Conservation (phyloP, 2,329 filamentous ascomycete genomes). For the Colletotrichum sp. region DNA sequence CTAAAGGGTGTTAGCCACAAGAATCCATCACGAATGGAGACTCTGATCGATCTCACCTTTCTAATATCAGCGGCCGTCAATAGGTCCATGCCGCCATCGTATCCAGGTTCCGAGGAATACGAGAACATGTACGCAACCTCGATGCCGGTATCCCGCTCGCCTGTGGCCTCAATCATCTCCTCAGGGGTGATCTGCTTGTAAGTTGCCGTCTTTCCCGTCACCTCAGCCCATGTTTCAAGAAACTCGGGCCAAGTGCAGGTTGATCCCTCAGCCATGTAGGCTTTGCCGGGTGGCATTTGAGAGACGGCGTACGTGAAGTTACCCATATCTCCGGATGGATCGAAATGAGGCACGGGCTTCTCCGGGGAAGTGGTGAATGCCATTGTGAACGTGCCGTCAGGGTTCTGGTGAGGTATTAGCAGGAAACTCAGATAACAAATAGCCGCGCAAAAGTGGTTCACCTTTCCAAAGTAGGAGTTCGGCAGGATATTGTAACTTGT, state of each 20-base stretch:
- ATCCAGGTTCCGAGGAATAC: conserved; percentile 53
- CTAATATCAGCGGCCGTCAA: conserved; percentile 47
- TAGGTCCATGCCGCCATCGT: conserved; percentile 50
- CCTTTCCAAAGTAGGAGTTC: conserved; percentile 50
- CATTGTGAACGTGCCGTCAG: conserved; percentile 51
- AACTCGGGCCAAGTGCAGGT: conserved; percentile 52
- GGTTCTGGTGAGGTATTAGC: background rate
- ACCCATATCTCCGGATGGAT: conserved; percentile 51
- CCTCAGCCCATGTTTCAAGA: conserved; percentile 44
- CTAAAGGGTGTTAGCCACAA: background rate
- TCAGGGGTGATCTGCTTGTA: conserved; percentile 46
- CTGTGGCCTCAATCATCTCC: conserved; percentile 41
- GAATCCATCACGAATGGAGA: rapidly evolving
- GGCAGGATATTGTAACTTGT: conserved; percentile 53
- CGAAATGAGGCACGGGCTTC: conserved; percentile 46
- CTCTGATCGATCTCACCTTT: conserved; percentile 37
- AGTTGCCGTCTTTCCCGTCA: conserved; percentile 35
- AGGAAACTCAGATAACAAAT: conserved; percentile 27
- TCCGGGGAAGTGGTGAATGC: conserved; percentile 47
- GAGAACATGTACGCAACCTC: conserved; percentile 52
- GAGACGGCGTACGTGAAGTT: conserved; percentile 53
- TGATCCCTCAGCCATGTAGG: conserved; percentile 53
- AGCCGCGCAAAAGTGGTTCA: conserved; percentile 17
- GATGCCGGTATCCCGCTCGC: conserved; percentile 45
- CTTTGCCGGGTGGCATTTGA: conserved; percentile 52